Conservation (phyloP, 768 basidiomycete genomes). For the Leccinum longicurvipes region DNA sequence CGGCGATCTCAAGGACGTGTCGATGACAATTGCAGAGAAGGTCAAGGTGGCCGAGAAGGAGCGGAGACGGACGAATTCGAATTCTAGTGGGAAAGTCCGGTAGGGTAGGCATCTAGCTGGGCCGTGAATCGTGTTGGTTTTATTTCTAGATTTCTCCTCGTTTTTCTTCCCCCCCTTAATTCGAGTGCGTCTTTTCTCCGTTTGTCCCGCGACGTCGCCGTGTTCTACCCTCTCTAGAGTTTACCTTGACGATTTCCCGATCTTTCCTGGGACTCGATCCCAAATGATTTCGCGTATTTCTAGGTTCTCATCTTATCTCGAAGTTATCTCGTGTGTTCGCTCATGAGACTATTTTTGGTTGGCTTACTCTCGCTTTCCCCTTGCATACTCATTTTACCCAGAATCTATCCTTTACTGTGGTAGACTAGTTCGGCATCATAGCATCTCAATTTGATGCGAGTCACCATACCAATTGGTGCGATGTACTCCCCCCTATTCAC, state of each 20-base stretch:
- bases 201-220: not conserved
- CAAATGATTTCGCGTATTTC: not conserved
- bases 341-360: not conserved
- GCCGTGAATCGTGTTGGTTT: not conserved
- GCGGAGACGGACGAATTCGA: constrained; percentile 33
- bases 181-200: not conserved
- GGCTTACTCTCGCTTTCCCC: not conserved
- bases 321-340: not conserved
- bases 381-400: too few relatives aligned
- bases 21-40: constrained; percentile 38
- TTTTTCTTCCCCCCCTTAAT: not conserved
- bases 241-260: not conserved
- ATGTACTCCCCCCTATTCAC: too few relatives aligned
- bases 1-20: constrained; percentile 66
- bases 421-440: not conserved
- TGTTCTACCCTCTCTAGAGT: not conserved
- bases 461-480: too few relatives aligned
- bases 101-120: constrained; percentile 16
- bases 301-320: not conserved
- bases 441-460: not conserved
- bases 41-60: constrained; percentile 34
- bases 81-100: constrained; percentile 42
- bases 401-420: too few relatives aligned
- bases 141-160: not conserved
- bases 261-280: not conserved